Evolutionary conservation across 257 asterid genomes (phyloP).

Genomic region (Primulina eburnea): DNA sequence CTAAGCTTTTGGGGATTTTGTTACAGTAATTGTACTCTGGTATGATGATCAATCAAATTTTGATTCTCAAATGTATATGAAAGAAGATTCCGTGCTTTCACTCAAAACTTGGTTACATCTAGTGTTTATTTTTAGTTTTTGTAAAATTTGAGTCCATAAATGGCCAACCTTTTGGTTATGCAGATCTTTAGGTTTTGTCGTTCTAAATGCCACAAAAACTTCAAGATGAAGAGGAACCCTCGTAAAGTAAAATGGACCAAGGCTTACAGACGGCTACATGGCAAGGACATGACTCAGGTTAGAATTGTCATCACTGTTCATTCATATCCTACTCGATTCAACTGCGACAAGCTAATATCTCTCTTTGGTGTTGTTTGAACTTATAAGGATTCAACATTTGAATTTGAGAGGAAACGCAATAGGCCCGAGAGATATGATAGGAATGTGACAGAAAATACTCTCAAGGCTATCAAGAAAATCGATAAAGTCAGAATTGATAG

Average conservation of each 20-base stretch:
- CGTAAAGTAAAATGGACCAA: slow-evolving; percentile 93
- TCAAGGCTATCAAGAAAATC: slow-evolving; percentile 77
- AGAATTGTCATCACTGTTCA: background rate
- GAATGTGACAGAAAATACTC: slow-evolving; percentile 58
- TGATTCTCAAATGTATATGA: background rate
- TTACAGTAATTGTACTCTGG: background rate
- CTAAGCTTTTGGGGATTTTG: background rate
- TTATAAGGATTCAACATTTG: slow-evolving; percentile 89
- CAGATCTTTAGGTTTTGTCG: background rate
- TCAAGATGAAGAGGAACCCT: slow-evolving; percentile 56
- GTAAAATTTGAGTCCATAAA: background rate
- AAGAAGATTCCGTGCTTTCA: background rate
- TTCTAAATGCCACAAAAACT: background rate
- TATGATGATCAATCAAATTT: background rate
- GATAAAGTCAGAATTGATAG: slow-evolving; percentile 72
- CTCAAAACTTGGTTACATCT: background rate
- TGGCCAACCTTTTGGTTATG: background rate
- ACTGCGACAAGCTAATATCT: background rate
- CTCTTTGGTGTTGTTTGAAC: slow-evolving; percentile 3
- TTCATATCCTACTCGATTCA: background rate
- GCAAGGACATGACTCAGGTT: slow-evolving; percentile 97
- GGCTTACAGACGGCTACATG: slow-evolving; percentile 78
- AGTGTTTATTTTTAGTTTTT: background rate
- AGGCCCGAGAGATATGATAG: slow-evolving; percentile 89
- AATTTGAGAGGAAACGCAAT: slow-evolving; percentile 85